Evolutionary conservation across 2,329 filamentous ascomycete genomes (phyloP).

Genomic region (Scedosporium boydii): DNA sequence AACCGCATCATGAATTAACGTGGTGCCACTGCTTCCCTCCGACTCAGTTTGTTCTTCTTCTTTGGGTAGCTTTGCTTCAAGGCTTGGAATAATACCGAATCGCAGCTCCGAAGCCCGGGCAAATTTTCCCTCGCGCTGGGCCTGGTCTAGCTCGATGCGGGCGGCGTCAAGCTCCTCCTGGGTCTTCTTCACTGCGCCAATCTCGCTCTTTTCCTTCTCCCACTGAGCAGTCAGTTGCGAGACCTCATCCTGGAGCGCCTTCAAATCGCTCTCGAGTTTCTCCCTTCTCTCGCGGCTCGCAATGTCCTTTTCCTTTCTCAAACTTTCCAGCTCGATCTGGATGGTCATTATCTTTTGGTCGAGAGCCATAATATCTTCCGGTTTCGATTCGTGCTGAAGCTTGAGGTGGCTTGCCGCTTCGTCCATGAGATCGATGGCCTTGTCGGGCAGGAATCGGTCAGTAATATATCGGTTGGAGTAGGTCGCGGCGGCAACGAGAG

Average conservation of each 20-base stretch:
- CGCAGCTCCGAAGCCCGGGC: constrained; percentile 81
- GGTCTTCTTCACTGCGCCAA: constrained; percentile 75
- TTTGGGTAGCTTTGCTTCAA: constrained; percentile 71
- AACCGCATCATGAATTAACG: constrained; percentile 86
- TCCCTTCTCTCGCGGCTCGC: constrained; percentile 80
- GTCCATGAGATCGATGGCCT: constrained; percentile 93
- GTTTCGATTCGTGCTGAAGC: constrained; percentile 92
- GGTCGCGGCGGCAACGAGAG: constrained; percentile 82
- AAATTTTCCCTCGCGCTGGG: constrained; percentile 82
- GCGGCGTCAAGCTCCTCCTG: constrained; percentile 86
- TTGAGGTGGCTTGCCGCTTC: constrained; percentile 87
- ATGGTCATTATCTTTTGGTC: constrained; percentile 96
- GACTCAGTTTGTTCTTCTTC: constrained; percentile 45
- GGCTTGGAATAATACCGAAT: constrained; percentile 74
- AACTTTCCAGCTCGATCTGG: constrained; percentile 89
- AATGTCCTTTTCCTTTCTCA: constrained; percentile 88
- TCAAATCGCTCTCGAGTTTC: constrained; percentile 70
- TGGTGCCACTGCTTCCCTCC: constrained; percentile 18
- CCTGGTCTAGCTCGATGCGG: constrained; percentile 74
- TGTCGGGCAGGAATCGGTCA: constrained; percentile 90
- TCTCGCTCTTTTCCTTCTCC: constrained; percentile 81
- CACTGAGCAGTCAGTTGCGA: constrained; percentile 69
- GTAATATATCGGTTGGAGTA: constrained; percentile 96
- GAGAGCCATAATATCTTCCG: constrained; percentile 83
- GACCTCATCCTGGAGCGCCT: constrained; percentile 67